phyloP scores from a whole-genome alignment of 495 filamentous ascomycete genomes.

The Penicillium parvum region DNA sequence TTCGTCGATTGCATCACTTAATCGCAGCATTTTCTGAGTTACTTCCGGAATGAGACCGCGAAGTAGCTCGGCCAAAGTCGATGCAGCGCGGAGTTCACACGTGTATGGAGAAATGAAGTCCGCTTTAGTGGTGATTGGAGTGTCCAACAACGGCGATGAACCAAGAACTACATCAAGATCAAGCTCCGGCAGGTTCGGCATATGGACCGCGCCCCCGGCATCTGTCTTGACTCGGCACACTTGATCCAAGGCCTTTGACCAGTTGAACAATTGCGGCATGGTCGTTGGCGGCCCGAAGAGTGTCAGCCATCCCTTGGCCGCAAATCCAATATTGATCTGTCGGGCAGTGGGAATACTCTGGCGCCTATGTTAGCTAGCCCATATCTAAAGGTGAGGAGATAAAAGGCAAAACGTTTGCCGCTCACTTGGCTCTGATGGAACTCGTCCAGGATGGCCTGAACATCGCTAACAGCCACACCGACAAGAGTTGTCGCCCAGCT shows the following conservation, averaged over 20 bases:
- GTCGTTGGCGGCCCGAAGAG: neutral
- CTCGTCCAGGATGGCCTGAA: neutral
- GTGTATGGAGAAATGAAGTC: neutral
- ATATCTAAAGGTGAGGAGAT: too few species aligned
- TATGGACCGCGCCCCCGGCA: neutral
- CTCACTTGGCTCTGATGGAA: neutral
- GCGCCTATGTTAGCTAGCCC: neutral
- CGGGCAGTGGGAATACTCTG: neutral
- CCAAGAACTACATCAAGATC: neutral
- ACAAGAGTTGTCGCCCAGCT: neutral
- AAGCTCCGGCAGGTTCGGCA: neutral
- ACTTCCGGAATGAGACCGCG: neutral
- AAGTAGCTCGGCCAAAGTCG: neutral
- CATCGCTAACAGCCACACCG: neutral
- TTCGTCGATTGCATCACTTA: neutral
- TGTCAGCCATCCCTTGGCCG: neutral
- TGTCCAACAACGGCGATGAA: neutral
- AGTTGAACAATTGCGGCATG: neutral
- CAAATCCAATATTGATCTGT: neutral
- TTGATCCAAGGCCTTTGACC: neutral
- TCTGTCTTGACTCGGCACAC: neutral
- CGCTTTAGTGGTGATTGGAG: neutral
- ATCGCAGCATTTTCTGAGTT: neutral
- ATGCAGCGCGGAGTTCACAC: neutral
- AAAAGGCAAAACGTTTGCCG: too few species aligned